These are phyloP conservation scores for Wickerhamiella sergipiensis DNA, from an alignment of 805 yeast species.

Conservation along the genomic window DNA sequence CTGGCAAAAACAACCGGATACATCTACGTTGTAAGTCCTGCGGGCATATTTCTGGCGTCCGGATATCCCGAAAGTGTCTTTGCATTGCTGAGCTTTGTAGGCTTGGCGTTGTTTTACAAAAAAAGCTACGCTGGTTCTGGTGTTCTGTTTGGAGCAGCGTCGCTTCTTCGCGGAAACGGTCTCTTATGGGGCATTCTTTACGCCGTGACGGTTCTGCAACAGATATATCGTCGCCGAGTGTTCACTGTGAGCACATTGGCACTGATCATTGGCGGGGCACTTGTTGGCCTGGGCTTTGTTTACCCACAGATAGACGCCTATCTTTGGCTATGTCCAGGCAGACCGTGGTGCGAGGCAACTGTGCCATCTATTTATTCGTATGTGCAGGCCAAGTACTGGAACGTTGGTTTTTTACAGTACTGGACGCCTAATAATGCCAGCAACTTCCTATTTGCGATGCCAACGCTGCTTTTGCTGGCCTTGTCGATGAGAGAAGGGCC, in stretches of 20 bases:
- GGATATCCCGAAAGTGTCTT: conserved; percentile 69
- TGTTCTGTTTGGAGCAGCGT: conserved; percentile 38
- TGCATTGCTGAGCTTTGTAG: conserved; percentile 44
- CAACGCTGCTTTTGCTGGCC: conserved; percentile 40
- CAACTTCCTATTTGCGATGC: conserved; percentile 63
- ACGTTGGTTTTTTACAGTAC: conserved; percentile 63
- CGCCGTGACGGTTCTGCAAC: neutral
- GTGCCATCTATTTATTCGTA: conserved; percentile 51
- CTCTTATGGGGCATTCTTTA: conserved; percentile 55
- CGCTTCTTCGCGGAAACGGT: conserved; percentile 63
- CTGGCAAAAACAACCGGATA: conserved; percentile 28
- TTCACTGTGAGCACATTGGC: conserved; percentile 6
- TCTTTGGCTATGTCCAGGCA: conserved; percentile 51
- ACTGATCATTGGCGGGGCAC: conserved; percentile 41
- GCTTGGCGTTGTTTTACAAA: conserved; percentile 37
- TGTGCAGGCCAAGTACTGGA: conserved; percentile 78
- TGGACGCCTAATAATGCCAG: conserved; percentile 78
- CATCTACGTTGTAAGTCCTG: conserved; percentile 53
- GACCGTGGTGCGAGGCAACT: conserved; percentile 58
- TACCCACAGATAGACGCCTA: conserved; percentile 42
- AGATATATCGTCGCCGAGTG: neutral
- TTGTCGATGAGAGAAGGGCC: conserved; percentile 26
- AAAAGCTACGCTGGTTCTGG: conserved; percentile 38
- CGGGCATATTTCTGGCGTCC: conserved; percentile 62
- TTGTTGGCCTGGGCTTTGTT: conserved; percentile 35